Base-by-base conservation (phyloP, 306 rosid genomes). In the Corylus avellana region DNA sequence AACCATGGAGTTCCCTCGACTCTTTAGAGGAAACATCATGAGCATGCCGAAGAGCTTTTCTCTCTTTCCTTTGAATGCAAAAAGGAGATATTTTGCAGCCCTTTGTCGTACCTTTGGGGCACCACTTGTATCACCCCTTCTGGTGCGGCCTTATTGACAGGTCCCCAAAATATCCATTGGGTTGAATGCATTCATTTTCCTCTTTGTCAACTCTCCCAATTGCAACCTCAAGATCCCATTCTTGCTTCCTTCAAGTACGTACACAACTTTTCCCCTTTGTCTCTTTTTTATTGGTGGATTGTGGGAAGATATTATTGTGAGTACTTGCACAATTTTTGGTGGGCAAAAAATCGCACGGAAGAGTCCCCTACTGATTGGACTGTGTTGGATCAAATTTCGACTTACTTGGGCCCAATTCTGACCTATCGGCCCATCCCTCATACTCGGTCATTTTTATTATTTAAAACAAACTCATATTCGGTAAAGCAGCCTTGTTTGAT, bases 61-160 rank as follows among this genome's bases (percentile, higher is more conserved):
- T 76, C 85, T 32, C 59, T 86, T 32, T 5, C 92, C 27, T 92
- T 90, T 70, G 93, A 87, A 56, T 25, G 79, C 69, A 92, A 92
- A 81, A 84, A 83, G 71, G 77, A 32, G 32, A 74, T 90, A 67
- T 83, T 82, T 22, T 78, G 4, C 2, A 72, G 35, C 47, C 90
- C 93, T 29, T 18, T 90, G 35, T 75, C 90, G 11, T 90, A 92
- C 75, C 89, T 92, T 85, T 90, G 92, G 93, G 97, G 97, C 39
- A 92, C 92, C 37, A 88, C 95, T 75, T 89, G 77, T 64, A 88
- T 92, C 2, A 83, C 87, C 29, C 89, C 86, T 1, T 75, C 90
- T 22, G 94, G 94, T 16, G 49, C 77, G 7, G 77, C 90, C 10
- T n/a, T 88, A 44, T 51, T 78, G 1, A 78, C 37, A 35, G 79